phyloP scores from a whole-genome alignment of 2,329 filamentous ascomycete species.

The Nigrospora oryzae region DNA sequence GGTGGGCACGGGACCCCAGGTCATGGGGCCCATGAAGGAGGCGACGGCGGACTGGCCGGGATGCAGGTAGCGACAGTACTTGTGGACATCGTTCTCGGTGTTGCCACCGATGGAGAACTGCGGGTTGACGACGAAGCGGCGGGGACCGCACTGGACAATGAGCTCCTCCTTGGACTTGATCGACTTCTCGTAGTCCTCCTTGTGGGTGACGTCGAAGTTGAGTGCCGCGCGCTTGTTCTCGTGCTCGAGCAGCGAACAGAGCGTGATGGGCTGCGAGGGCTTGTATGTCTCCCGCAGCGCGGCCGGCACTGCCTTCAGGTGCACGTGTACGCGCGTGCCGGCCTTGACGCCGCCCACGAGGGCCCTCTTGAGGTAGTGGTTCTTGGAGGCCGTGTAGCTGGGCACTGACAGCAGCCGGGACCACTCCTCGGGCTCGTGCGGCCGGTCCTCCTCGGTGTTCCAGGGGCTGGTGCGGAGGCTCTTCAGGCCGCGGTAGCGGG shows the following conservation, averaged over 20 bases:
- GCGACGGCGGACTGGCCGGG: constrained; percentile 85
- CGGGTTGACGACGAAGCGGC: constrained; percentile 80
- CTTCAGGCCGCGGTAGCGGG: constrained; percentile 85
- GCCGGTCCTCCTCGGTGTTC: constrained; percentile 80
- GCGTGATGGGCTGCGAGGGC: constrained; percentile 52
- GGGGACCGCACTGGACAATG: constrained; percentile 82
- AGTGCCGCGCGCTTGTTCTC: constrained; percentile 89
- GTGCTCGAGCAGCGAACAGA: constrained; percentile 85
- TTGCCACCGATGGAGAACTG: constrained; percentile 84
- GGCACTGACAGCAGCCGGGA: constrained; percentile 73
- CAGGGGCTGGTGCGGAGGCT: constrained; percentile 80
- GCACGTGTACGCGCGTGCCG: constrained; percentile 74
- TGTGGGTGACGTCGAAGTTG: constrained; percentile 84
- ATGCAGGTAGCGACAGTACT: constrained; percentile 87
- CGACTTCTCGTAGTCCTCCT: constrained; percentile 64
- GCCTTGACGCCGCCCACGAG: constrained; percentile 79
- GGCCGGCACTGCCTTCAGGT: constrained; percentile 50
- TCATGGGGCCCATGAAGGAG: constrained; percentile 81
- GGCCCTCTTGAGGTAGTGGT: constrained; percentile 69
- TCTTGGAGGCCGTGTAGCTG: constrained; percentile 83
- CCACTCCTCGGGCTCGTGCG: constrained; percentile 88
- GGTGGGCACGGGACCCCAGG: constrained; percentile 85
- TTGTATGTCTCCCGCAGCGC: constrained; percentile 37
- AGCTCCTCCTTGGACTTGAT: constrained; percentile 90
- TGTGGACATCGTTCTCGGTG: constrained; percentile 94